Evolutionary conservation across 164 flowering plant species (phyloP).

Genomic region (Aristolochia fimbriata): DNA sequence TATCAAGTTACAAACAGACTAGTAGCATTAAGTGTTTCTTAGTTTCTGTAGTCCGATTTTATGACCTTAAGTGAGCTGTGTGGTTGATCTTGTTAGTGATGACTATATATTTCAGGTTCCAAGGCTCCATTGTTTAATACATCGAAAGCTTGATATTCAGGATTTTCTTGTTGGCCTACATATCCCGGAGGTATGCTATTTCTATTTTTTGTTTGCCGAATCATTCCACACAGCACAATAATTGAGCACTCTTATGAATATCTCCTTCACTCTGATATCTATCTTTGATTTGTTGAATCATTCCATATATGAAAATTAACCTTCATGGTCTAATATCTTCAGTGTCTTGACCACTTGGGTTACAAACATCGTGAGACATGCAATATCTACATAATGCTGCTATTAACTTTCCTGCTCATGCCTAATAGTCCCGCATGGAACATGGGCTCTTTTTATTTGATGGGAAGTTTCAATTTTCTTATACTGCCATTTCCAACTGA

Average conservation of each 20-base stretch:
- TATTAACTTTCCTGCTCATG: not conserved
- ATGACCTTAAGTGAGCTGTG: no score
- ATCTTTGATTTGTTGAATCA: not conserved
- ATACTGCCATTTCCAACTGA: not conserved
- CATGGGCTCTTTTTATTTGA: not conserved
- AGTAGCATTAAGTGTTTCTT: not conserved
- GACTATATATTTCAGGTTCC: slow-evolving; percentile 50
- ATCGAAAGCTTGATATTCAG: slow-evolving; percentile 40
- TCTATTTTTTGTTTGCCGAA: not conserved
- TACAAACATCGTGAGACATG: not conserved
- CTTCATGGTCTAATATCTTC: not conserved
- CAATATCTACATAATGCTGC: no score
- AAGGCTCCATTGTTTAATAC: slow-evolving; percentile 69
- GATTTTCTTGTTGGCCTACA: slow-evolving; percentile 38
- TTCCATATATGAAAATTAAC: not conserved
- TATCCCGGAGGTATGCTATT: slow-evolving; percentile 36
- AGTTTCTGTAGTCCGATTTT: not conserved
- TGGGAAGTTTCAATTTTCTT: not conserved
- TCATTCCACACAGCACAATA: not conserved
- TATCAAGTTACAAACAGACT: not conserved
- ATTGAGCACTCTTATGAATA: not conserved
- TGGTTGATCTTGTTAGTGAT: not conserved
- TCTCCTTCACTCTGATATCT: not conserved
- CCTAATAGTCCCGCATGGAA: not conserved
- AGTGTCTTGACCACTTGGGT: no score